Conservation (phyloP, 176 grass and related monocot genomes). For the Rhynchospora breviuscula region DNA sequence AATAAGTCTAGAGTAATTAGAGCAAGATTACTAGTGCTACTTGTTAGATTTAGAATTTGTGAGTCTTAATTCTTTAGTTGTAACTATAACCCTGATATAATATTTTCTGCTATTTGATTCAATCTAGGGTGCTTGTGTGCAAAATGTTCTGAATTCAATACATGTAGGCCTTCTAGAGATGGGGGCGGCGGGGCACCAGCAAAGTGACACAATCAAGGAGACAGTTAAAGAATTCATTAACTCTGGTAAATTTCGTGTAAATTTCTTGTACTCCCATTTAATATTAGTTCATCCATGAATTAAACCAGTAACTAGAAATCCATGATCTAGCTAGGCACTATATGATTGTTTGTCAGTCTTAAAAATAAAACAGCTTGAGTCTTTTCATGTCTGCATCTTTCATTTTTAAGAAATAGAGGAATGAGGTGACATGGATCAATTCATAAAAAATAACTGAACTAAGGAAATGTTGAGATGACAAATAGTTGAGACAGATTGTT, state of each 20-base stretch:
- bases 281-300: neutral
- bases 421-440: too few species aligned
- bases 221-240: constrained; percentile 61
- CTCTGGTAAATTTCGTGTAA: constrained; percentile 79
- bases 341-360: neutral
- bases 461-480: too few species aligned
- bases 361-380: neutral
- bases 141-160: constrained; percentile 86
- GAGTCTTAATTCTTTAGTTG: too few species aligned
- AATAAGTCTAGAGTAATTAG: too few species aligned
- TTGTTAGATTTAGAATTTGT: too few species aligned
- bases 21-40: too few species aligned
- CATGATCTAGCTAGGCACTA: neutral
- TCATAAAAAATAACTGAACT: too few species aligned
- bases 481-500: too few species aligned
- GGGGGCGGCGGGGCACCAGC: constrained; percentile 90
- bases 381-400: neutral
- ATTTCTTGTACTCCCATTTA: neutral
- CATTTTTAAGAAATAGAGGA: constrained; percentile 64
- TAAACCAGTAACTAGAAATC: neutral
- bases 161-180: constrained; percentile 86
- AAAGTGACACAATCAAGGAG: constrained; percentile 62
- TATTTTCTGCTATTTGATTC: neutral
- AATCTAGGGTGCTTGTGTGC: constrained; percentile 61
- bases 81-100: neutral